phyloP scores from a whole-genome alignment of 1,139 yeast species.

The Candida pseudocylindracea region DNA sequence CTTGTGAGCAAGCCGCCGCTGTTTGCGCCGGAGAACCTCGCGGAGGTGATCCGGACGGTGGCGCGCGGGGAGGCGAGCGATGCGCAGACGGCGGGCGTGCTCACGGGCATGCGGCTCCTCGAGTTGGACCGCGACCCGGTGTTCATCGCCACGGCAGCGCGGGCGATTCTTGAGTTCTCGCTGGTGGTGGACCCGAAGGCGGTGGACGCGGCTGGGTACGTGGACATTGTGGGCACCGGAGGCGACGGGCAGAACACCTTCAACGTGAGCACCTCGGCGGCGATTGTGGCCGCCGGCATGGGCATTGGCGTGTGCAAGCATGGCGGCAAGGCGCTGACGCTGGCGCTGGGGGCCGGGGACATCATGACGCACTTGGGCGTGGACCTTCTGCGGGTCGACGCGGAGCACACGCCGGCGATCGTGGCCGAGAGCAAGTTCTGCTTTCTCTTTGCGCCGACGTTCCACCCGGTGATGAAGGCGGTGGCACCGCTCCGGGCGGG shows the following conservation, averaged over 20 bases:
- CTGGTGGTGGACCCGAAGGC: slow-evolving; percentile 18
- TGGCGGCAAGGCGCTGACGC: slow-evolving; percentile 93
- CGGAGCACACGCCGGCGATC: slow-evolving; percentile 39
- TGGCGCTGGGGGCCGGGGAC: slow-evolving; percentile 87
- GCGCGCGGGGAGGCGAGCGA: slow-evolving; percentile 40
- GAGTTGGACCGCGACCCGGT: slow-evolving; percentile 71
- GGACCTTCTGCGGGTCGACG: slow-evolving; percentile 45
- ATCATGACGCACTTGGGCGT: slow-evolving; percentile 57
- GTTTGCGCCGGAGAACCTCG: slow-evolving; percentile 36
- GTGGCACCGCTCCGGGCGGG: slow-evolving; percentile 60
- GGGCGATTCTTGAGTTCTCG: slow-evolving; percentile 41
- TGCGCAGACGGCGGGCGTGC: slow-evolving; percentile 56
- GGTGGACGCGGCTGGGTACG: slow-evolving; percentile 29
- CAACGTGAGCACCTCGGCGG: slow-evolving; percentile 87
- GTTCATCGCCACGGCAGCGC: slow-evolving; percentile 71
- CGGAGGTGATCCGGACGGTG: slow-evolving; percentile 34
- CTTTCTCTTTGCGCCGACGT: slow-evolving; percentile 80
- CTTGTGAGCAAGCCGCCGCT: slow-evolving; percentile 35
- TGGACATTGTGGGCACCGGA: slow-evolving; percentile 94
- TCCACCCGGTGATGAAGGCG: slow-evolving; percentile 81
- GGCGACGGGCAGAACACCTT: slow-evolving; percentile 97
- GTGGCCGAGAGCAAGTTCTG: slow-evolving; percentile 36
- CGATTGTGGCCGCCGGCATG: slow-evolving; percentile 86
- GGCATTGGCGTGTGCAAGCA: slow-evolving; percentile 70
- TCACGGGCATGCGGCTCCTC: slow-evolving; percentile 49